Conservation (phyloP, 116 monocot genomes). For the Posidonia oceanica region DNA sequence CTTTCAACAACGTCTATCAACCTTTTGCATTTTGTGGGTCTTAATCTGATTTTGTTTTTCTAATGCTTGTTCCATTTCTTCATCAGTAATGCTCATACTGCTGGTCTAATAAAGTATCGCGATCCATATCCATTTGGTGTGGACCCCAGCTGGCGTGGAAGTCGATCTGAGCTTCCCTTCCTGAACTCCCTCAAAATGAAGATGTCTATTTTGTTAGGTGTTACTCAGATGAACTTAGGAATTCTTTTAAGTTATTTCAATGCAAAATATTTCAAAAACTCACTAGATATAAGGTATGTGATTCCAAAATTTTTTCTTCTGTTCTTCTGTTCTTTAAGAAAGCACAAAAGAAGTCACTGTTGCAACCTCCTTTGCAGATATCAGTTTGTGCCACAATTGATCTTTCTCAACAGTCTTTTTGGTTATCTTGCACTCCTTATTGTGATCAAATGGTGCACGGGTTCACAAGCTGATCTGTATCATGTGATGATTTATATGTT, state of each 20-base stretch:
- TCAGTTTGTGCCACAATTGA: constrained; percentile 94
- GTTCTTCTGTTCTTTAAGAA: background rate
- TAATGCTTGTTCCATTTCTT: background rate
- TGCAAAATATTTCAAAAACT: constrained; percentile 64
- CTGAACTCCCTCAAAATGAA: constrained; percentile 99
- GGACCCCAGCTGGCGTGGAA: constrained; percentile 98
- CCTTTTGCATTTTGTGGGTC: no score
- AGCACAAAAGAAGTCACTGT: constrained; percentile 1
- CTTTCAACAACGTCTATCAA: no score
- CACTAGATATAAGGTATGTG: constrained; percentile 70
- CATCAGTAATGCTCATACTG: constrained; percentile 66
- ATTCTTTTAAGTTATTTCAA: constrained; percentile 91
- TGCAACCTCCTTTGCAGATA: constrained; percentile 43
- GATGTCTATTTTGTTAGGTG: constrained; percentile 94
- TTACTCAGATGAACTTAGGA: constrained; percentile 95
- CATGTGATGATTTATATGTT: constrained; percentile 99
- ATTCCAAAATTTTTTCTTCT: constrained; percentile 8
- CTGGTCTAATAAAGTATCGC: constrained; percentile 71
- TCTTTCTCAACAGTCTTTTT: constrained; percentile 97
- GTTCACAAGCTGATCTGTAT: constrained; percentile 96
- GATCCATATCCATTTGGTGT: constrained; percentile 96
- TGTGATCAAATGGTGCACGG: constrained; percentile 95
- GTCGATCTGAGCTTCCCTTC: constrained; percentile 93
- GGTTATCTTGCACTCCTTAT: constrained; percentile 95
- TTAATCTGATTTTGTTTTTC: background rate